phyloP scores from a whole-genome alignment of 768 basidiomycete species.

The Tulasnella calospora region DNA sequence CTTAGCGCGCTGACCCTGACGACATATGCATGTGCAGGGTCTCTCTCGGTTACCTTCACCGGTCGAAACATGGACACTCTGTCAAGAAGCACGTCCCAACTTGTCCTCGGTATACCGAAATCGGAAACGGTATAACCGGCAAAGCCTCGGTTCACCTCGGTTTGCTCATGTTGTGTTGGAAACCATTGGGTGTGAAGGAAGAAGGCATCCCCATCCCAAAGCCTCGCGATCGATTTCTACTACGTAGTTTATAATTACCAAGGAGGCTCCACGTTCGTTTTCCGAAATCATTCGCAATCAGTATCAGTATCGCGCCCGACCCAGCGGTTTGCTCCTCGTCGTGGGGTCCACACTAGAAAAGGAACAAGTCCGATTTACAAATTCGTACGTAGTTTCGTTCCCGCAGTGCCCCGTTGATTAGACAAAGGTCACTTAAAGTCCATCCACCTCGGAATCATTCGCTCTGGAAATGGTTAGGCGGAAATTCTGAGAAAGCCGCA shows the following conservation, averaged over 20 bases:
- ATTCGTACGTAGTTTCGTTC: not conserved
- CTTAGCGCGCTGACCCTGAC: not conserved
- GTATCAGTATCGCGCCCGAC: not conserved
- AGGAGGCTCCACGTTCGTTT: not conserved
- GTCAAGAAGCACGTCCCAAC: not conserved
- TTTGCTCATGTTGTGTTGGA: slow-evolving; percentile 2
- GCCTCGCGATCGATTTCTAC: slow-evolving; percentile 2
- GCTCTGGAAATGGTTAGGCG: not conserved
- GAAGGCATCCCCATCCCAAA: not conserved
- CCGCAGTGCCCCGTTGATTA: not conserved
- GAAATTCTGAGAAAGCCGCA: not conserved
- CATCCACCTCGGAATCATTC: not conserved
- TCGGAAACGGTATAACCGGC: not conserved
- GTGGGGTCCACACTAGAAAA: not conserved
- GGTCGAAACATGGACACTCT: not conserved
- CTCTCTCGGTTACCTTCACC: not conserved
- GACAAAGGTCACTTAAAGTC: too few species aligned
- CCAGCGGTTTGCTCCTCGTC: not conserved
- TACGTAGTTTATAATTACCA: not conserved
- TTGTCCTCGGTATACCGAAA: not conserved
- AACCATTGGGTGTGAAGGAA: not conserved
- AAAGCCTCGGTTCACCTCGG: not conserved
- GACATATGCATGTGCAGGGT: not conserved
- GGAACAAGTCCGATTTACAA: not conserved
- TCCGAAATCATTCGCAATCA: not conserved